Conservation (phyloP, 176 grass and related monocot genomes). For the Tuctoria greenei region DNA sequence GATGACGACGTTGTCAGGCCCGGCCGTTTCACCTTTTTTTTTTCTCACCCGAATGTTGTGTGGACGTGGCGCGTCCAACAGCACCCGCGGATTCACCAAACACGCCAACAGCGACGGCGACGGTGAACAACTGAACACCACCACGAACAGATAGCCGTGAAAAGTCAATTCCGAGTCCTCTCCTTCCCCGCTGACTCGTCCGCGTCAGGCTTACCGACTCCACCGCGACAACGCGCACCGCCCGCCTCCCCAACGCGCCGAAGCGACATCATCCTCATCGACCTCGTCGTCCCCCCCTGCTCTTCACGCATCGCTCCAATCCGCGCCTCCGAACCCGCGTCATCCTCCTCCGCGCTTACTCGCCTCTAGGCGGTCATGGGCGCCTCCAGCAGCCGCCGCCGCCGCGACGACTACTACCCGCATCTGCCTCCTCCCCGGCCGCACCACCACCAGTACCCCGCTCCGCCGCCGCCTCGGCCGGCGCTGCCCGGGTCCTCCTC, state of each 20-base stretch:
- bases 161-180: slow-evolving; percentile 4
- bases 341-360: not conserved
- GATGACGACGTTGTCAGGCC: not conserved
- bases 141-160: too few relatives aligned
- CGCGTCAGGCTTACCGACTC: slow-evolving; percentile 24
- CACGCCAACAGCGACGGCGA: not conserved
- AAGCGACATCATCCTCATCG: slow-evolving; percentile 22
- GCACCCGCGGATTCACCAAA: not conserved
- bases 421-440: slow-evolving; percentile 11
- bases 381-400: slow-evolving; percentile 45
- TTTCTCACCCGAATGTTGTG: not conserved
- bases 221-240: slow-evolving; percentile 28
- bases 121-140: not conserved
- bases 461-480: slow-evolving; percentile 8
- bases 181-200: not conserved
- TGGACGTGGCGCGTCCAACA: too few relatives aligned
- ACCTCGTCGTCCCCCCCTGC: not conserved
- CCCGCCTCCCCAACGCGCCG: slow-evolving; percentile 18
- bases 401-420: slow-evolving; percentile 55
- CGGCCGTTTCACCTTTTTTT: not conserved
- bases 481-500: slow-evolving; percentile 14
- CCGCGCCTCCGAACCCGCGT: not conserved
- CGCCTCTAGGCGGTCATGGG: slow-evolving; percentile 42
- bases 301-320: not conserved
- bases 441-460: slow-evolving; percentile 7